Percentiles rank a stretch among this genome's conserved stretches.
Evolutionary conservation across 78 protist species (phyloP).

Genomic region (slime mould (Dictyostelium discoideum)): DNA sequence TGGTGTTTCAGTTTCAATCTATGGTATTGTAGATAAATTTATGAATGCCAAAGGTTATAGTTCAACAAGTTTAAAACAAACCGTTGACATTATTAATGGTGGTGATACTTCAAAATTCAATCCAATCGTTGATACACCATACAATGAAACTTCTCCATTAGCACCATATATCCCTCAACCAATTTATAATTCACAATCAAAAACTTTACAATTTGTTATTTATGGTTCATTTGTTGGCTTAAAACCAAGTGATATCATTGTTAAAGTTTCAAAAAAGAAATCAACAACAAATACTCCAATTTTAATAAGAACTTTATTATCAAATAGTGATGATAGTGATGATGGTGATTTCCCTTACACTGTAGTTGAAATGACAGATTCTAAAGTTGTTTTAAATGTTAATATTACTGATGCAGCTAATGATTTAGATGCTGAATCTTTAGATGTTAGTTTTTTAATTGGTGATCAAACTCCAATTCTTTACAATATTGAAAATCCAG

Average conservation of each 20-base stretch:
- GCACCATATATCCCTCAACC: not conserved
- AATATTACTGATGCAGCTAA: not conserved
- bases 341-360: not conserved
- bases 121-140: not conserved
- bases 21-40: not conserved
- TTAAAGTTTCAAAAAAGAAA: not conserved
- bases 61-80: not conserved
- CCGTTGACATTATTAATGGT: not conserved
- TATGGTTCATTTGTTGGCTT: not conserved
- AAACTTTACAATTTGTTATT: not conserved
- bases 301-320: not conserved
- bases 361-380: not conserved
- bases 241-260: not conserved
- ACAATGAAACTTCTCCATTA: not conserved
- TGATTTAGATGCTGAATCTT: not conserved
- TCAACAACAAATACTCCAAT: not conserved
- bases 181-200: not conserved
- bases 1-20: not conserved
- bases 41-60: not conserved
- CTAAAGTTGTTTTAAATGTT: not conserved
- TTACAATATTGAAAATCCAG: not conserved
- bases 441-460: not conserved
- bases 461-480: not conserved
- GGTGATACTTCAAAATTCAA: not conserved
- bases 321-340: not conserved